Base-by-base conservation (phyloP, 371 early-diverging fungal species). In the Syncephalastrum racemosum region DNA sequence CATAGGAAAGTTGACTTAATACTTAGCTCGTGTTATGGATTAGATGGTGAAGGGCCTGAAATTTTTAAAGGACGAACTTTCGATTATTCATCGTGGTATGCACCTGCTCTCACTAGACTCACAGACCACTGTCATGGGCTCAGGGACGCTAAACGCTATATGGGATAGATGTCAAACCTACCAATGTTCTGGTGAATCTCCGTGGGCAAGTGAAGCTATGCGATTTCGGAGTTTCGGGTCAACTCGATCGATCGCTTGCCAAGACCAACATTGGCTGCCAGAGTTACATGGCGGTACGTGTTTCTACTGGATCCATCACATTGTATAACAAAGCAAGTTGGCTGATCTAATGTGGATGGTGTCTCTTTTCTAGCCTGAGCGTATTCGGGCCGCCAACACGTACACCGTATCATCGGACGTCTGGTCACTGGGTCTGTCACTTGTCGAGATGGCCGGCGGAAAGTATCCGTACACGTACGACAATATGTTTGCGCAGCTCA, bases 201-300 rank as follows among this genome's bases (percentile, higher is more conserved):
- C 69, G 77, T 53, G 97, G 96, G 44, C 84, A 96, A 61, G 90
- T 97, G 43, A 97, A 96, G 69, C 75, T 97, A 44, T 96, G 96
- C 73, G 97, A 97, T 72, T 90, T 90, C 74, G 91, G 92, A 54
- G 89, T 90, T 3, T 88, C 89, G 12, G 97, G 97, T 7, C 90
- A 95, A 70, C 79, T 96, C 39, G 86, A 88, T 41, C 87, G 89
- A 70, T 94, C 94, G 14, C 70, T 94, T 66, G 97, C 95, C 43
- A 94, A 91, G 72, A 96, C 97, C 2, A 90, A 94, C 59, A 90
- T 94, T 58, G 97, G 95, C 2, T 93, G 94, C 68, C 94, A 94
- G 70, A 89, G 90, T 66, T 96, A 95, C 65, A 94, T 96, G 95
- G 94, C 95, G 10, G 90, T 90, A 83, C 68, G 79, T 70, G 23